phyloP scores from a whole-genome alignment of 495 filamentous ascomycete species.

The Tuber indicum region DNA sequence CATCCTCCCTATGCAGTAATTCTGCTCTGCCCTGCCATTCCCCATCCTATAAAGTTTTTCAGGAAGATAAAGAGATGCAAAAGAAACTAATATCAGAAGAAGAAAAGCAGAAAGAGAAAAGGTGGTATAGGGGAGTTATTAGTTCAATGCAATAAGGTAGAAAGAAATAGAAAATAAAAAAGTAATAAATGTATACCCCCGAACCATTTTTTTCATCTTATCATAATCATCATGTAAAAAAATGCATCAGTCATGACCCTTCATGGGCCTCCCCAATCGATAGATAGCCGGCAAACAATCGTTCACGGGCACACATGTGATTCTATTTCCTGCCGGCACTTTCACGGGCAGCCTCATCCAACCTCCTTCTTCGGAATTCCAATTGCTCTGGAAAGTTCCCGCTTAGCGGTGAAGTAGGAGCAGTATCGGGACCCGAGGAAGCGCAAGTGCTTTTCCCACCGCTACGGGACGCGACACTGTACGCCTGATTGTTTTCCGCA shows the following conservation, averaged over 20 bases:
- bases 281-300: background rate
- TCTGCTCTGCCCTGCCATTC: background rate
- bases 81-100: background rate
- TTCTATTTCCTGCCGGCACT: constrained; percentile 4
- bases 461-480: background rate
- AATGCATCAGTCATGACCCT: background rate
- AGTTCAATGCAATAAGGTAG: background rate
- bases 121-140: background rate
- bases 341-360: constrained; percentile 36
- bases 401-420: constrained; percentile 36
- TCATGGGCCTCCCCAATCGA: background rate
- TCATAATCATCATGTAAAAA: background rate
- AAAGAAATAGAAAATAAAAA: background rate
- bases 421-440: constrained; percentile 17
- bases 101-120: background rate
- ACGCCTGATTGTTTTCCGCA: background rate
- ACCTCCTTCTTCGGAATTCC: constrained; percentile 33
- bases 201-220: background rate
- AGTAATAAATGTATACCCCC: background rate
- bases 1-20: background rate
- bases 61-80: background rate
- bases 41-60: background rate
- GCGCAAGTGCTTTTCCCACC: background rate
- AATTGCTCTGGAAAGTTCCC: constrained; percentile 37
- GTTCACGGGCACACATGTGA: background rate